phyloP scores from a whole-genome alignment of 192 early-diverging fungal genomes.

The Coemansia sp. region DNA sequence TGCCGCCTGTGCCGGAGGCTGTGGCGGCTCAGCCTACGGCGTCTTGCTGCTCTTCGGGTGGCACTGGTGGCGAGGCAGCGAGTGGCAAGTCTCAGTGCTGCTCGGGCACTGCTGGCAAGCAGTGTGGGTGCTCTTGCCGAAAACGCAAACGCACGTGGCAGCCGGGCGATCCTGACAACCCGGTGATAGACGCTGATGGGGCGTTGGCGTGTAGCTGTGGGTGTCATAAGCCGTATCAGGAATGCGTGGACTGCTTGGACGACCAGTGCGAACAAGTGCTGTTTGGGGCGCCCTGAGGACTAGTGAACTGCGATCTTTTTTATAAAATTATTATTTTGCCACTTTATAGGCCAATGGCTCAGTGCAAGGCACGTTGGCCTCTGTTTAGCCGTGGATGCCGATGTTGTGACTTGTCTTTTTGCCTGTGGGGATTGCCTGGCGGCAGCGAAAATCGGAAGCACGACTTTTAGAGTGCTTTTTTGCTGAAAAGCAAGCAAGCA shows the following conservation, averaged over 20 bases:
- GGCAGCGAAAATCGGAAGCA: no score
- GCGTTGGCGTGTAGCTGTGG: constrained; percentile 60
- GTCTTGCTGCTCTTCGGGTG: constrained; percentile 17
- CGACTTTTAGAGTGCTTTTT: no score
- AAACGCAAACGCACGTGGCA: constrained; percentile 24
- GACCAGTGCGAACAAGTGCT: constrained; percentile 54
- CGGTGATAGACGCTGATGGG: constrained; percentile 52
- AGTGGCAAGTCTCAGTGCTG: background rate
- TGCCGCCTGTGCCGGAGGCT: background rate
- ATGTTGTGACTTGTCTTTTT: no score
- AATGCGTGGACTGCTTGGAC: constrained; percentile 55
- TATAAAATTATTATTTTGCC: background rate
- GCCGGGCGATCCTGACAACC: constrained; percentile 23
- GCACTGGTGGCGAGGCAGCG: background rate
- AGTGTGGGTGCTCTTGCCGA: constrained; percentile 20
- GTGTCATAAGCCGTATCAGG: constrained; percentile 55
- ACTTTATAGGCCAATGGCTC: no score
- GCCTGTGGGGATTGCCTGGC: no score
- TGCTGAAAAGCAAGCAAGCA: no score
- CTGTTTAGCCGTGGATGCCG: background rate
- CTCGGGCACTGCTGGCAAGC: background rate
- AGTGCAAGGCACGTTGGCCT: background rate
- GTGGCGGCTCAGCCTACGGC: background rate
- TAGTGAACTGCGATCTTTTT: background rate
- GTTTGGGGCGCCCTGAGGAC: background rate